Percentiles rank a stretch among this genome's conserved stretches.
Conservation (phyloP, 2,329 filamentous ascomycete genomes). For the Cercospora zeina region DNA sequence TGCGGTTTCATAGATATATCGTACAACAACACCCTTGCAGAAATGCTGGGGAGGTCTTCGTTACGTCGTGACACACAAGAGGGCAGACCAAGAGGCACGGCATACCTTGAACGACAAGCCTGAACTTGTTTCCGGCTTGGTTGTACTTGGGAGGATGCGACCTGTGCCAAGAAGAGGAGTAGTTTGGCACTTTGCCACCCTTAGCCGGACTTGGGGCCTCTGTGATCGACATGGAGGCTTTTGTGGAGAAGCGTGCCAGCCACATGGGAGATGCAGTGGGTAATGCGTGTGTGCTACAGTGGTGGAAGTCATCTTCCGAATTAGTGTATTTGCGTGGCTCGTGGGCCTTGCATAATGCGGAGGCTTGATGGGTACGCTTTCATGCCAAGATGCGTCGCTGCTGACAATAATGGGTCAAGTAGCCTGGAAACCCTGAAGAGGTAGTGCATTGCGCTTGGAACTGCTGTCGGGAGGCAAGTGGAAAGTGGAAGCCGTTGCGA, state of each 20-base stretch:
- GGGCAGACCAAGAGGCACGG: constrained; percentile 16
- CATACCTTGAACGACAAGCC: constrained; percentile 13
- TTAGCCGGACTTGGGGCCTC: neutral
- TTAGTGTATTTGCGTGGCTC: too few species aligned
- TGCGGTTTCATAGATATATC: neutral
- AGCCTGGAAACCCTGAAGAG: neutral
- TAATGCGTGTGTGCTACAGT: neutral
- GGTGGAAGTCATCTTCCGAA: too few species aligned
- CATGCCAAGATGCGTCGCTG: too few species aligned
- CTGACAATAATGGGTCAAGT: neutral
- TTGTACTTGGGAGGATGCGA: constrained; percentile 1
- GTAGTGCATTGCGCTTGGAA: neutral
- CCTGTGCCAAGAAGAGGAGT: constrained; percentile 17
- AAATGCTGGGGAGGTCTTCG: neutral
- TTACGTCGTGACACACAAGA: constrained; percentile 11
- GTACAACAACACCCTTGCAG: neutral
- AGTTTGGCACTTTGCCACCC: neutral
- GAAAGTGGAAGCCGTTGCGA: neutral
- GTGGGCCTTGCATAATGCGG: too few species aligned
- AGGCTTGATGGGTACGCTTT: too few species aligned
- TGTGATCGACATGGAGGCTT: constrained; percentile 7
- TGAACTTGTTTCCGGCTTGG: constrained; percentile 13
- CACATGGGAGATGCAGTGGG: neutral
- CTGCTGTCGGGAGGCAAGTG: neutral
- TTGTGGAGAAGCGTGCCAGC: constrained; percentile 4